Evolutionary conservation across 2,329 filamentous ascomycete species (phyloP).

Genomic region (Aspergillus ibericus): DNA sequence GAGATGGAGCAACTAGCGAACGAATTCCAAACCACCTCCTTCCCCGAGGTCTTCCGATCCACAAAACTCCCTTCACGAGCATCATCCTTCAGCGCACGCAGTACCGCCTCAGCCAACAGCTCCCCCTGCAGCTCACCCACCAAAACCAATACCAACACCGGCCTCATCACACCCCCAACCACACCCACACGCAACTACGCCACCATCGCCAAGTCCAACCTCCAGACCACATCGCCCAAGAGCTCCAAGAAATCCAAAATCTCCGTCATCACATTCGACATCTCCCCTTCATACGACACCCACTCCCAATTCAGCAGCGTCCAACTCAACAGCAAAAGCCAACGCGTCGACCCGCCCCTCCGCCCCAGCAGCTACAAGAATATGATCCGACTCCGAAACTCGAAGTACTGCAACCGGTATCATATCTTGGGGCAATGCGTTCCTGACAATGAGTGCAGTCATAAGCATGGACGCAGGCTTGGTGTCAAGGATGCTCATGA

Average conservation of each 20-base stretch:
- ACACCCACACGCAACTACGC: constrained; percentile 19
- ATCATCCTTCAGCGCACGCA: constrained; percentile 1
- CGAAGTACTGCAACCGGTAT: constrained; percentile 37
- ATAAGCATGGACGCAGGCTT: constrained; percentile 28
- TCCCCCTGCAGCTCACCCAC: neutral
- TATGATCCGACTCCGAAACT: neutral
- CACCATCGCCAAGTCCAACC: constrained; percentile 7
- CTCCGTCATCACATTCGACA: neutral
- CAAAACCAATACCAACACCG: neutral
- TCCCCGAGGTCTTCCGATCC: constrained; percentile 16
- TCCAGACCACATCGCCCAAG: neutral
- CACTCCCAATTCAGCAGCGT: neutral
- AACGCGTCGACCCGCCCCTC: neutral
- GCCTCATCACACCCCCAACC: constrained; percentile 8
- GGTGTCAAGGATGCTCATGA: constrained; percentile 23
- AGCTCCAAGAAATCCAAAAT: neutral
- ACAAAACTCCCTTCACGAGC: constrained; percentile 6
- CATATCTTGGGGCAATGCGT: constrained; percentile 30
- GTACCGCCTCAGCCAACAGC: neutral
- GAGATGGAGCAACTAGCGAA: constrained; percentile 36
- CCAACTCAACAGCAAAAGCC: neutral
- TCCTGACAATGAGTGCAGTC: constrained; percentile 22
- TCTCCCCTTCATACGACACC: neutral
- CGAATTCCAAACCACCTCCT: constrained; percentile 13
- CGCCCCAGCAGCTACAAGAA: neutral